phyloP scores from a whole-genome alignment of 2,329 filamentous ascomycete species.

The Phoma sp. region DNA sequence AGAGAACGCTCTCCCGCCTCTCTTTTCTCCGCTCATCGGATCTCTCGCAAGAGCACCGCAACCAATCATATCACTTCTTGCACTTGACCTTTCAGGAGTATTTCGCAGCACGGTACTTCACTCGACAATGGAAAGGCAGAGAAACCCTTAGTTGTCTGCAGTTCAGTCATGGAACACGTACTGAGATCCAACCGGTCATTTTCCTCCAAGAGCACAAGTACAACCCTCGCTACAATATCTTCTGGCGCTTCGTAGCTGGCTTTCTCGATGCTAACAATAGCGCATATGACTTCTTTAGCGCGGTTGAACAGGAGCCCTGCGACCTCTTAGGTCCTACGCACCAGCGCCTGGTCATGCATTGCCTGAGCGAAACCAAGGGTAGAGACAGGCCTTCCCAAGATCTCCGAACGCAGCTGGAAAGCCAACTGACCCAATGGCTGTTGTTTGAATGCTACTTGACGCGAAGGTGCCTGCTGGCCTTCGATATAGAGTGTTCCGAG shows the following conservation, averaged over 20 bases:
- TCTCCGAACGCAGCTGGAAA: neutral
- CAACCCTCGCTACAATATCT: neutral
- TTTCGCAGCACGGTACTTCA: neutral
- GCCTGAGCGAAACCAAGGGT: neutral
- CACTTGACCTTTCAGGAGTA: conserved; percentile 8
- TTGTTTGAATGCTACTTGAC: neutral
- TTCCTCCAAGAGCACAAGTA: neutral
- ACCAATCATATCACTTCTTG: conserved; percentile 7
- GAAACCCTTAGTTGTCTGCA: too few relatives aligned
- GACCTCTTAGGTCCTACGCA: neutral
- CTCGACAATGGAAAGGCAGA: neutral
- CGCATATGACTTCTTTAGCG: neutral
- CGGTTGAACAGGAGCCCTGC: neutral
- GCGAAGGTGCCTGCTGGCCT: too few relatives aligned
- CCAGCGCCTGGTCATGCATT: neutral
- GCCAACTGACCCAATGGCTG: neutral
- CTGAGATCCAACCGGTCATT: neutral
- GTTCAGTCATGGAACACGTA: too few relatives aligned
- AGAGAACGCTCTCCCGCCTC: conserved; percentile 2
- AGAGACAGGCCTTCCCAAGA: neutral
- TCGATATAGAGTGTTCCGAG: neutral
- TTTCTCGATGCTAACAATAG: neutral
- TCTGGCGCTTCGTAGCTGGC: neutral
- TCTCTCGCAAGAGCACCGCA: neutral
- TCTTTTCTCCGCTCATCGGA: conserved; percentile 9